Evolutionary conservation across 352 stramenopile species (phyloP).

Genomic region (Globisporangium camurandrum): DNA sequence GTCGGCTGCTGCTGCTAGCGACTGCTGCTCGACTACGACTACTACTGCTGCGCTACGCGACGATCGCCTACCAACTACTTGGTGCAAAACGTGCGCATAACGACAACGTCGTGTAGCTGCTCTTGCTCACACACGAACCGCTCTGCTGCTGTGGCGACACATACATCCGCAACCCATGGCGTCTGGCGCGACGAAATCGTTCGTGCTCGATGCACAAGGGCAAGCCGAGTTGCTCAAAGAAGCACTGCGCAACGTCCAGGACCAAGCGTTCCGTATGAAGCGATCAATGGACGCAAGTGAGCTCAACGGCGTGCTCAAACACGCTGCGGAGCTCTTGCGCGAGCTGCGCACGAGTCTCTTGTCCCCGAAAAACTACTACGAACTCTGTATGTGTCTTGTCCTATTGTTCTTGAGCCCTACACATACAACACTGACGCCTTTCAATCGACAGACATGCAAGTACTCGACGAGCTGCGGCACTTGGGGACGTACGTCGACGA

Average conservation of each 20-base stretch:
- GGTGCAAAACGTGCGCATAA: too few species aligned
- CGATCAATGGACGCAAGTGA: conserved; percentile 67
- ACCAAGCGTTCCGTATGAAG: conserved; percentile 85
- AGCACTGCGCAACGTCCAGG: conserved; percentile 56
- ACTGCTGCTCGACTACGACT: too few species aligned
- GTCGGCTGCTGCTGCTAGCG: too few species aligned
- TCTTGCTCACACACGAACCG: too few species aligned
- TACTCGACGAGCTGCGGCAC: conserved; percentile 91
- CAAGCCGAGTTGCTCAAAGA: conserved; percentile 68
- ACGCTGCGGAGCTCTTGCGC: conserved; percentile 73
- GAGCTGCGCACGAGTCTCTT: conserved; percentile 86
- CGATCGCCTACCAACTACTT: too few species aligned
- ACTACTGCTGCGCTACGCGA: too few species aligned
- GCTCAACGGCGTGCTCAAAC: conserved; percentile 67
- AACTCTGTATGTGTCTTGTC: conserved; percentile 92
- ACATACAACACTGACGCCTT: not conserved
- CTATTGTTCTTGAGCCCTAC: not conserved
- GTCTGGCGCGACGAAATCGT: conserved; percentile 15
- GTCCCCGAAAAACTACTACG: conserved; percentile 99
- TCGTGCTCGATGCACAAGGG: conserved; percentile 58
- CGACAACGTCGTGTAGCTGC: too few species aligned
- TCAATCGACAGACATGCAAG: conserved; percentile 52
- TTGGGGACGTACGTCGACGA: conserved; percentile 93
- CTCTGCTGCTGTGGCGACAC: too few species aligned
- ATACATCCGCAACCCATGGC: not conserved